These are phyloP conservation scores for Comarum palustre DNA, from an alignment of 306 rosid species.

Conservation along the genomic window DNA sequence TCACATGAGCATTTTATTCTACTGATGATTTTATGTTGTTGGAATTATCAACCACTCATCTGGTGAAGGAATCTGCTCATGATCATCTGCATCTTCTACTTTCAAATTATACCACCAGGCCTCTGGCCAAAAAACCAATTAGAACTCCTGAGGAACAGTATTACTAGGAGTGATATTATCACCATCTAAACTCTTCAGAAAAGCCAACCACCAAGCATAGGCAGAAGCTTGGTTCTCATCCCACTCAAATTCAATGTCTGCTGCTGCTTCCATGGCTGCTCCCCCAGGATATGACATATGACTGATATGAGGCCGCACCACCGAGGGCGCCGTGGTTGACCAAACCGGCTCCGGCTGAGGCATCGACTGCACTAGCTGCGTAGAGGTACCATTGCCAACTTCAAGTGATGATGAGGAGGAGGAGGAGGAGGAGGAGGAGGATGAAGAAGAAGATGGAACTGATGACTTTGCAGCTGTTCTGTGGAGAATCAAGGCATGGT, in stretches of 20 bases:
- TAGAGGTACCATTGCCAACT: conserved; percentile 25
- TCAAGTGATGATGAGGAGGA: conserved; percentile 22
- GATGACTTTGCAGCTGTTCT: conserved; percentile 27
- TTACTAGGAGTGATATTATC: neutral
- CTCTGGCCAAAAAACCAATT: conserved; percentile 18
- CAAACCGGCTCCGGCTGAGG: conserved; percentile 57
- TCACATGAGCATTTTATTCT: too few relatives aligned
- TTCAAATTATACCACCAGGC: neutral
- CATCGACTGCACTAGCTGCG: conserved; percentile 49
- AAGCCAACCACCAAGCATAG: conserved; percentile 52
- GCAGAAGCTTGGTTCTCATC: conserved; percentile 45
- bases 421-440: neutral
- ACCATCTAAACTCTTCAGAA: conserved; percentile 38
- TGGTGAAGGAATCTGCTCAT: conserved; percentile 27
- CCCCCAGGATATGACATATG: conserved; percentile 8
- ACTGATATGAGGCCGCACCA: conserved; percentile 11
- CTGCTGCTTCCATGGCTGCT: conserved; percentile 23
- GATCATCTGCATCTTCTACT: conserved; percentile 4
- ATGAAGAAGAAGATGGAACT: neutral
- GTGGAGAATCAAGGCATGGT: conserved; percentile 34
- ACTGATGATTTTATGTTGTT: conserved; percentile 18
- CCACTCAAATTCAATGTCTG: conserved; percentile 25
- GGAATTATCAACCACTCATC: conserved; percentile 57
- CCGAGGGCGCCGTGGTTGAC: conserved; percentile 55
- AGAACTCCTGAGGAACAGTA: conserved; percentile 9